Evolutionary conservation across 257 asterid genomes (phyloP).

Genomic region (Fraxinus quadrangulata): DNA sequence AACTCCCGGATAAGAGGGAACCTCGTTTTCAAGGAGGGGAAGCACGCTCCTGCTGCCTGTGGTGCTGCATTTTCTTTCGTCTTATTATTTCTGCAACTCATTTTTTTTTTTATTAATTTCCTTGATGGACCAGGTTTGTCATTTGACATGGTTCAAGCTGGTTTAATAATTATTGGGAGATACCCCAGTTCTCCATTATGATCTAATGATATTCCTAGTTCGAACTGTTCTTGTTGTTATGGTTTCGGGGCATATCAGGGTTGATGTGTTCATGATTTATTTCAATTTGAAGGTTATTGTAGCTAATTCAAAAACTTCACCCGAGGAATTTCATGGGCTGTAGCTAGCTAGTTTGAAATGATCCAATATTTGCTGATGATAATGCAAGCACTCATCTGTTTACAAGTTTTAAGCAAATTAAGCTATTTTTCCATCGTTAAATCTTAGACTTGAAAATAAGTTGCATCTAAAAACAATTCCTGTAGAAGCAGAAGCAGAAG

Average conservation of each 20-base stretch:
- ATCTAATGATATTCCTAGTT: background rate
- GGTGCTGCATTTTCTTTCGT: slow-evolving; percentile 45
- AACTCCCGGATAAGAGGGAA: slow-evolving; percentile 83
- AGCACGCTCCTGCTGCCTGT: slow-evolving; percentile 77
- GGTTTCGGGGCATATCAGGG: background rate
- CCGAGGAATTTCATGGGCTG: background rate
- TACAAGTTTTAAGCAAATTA: background rate
- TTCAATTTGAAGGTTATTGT: background rate
- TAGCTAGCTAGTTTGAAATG: background rate
- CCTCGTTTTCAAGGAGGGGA: slow-evolving; percentile 63
- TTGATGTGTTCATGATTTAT: slow-evolving; percentile 20
- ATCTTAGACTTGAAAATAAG: background rate
- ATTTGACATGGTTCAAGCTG: background rate
- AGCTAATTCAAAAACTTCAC: background rate
- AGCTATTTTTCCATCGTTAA: background rate
- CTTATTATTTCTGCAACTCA: too few relatives aligned
- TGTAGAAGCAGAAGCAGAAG: background rate
- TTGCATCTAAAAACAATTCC: background rate
- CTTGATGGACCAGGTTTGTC: background rate
- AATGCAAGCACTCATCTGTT: too few relatives aligned
- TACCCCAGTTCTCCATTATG: background rate
- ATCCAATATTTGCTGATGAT: background rate
- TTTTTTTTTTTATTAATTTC: too few relatives aligned
- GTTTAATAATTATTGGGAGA: background rate
- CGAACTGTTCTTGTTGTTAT: background rate